phyloP scores from a whole-genome alignment of 2,329 filamentous ascomycete species.

The Pseudogymnoascus sp. region DNA sequence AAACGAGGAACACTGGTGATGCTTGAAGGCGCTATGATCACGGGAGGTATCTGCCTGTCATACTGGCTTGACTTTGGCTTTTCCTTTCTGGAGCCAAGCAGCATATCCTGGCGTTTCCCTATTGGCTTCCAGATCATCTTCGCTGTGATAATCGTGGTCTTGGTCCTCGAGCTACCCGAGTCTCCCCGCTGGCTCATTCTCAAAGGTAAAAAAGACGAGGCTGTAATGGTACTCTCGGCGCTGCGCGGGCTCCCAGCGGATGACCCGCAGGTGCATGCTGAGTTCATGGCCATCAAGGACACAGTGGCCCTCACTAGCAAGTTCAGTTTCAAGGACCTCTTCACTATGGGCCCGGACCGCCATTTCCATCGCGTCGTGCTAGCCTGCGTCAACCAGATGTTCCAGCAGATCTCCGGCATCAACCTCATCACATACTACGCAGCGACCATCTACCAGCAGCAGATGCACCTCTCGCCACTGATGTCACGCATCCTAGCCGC shows the following conservation, averaged over 20 bases:
- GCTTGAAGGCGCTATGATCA: conserved; percentile 52
- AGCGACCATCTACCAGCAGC: conserved; percentile 43
- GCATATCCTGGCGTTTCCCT: conserved; percentile 53
- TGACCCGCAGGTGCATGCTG: conserved; percentile 46
- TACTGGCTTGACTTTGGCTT: conserved; percentile 56
- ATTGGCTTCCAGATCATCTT: conserved; percentile 52
- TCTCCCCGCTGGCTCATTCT: conserved; percentile 41
- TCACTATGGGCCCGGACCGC: conserved; percentile 44
- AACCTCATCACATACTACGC: conserved; percentile 41
- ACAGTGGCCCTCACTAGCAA: conserved; percentile 53
- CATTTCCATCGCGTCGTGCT: conserved; percentile 48
- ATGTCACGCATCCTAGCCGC: conserved; percentile 49
- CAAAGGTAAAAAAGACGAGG: conserved; percentile 38
- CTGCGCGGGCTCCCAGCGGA: conserved; percentile 36
- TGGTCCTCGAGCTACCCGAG: conserved; percentile 48
- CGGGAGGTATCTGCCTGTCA: conserved; percentile 47
- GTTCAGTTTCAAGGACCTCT: conserved; percentile 34
- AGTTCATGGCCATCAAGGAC: conserved; percentile 47
- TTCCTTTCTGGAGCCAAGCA: conserved; percentile 41
- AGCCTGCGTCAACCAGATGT: conserved; percentile 41
- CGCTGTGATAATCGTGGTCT: conserved; percentile 48
- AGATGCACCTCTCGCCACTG: conserved; percentile 38
- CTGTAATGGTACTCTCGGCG: conserved; percentile 36
- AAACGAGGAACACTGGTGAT: conserved; percentile 54
- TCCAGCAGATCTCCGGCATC: conserved; percentile 43